A percentile compares a stretch with the other conserved stretches of the same genome.
These are phyloP conservation scores for Dovyalis caffra DNA, from an alignment of 345 rosid genomes.

Conservation along the genomic window DNA sequence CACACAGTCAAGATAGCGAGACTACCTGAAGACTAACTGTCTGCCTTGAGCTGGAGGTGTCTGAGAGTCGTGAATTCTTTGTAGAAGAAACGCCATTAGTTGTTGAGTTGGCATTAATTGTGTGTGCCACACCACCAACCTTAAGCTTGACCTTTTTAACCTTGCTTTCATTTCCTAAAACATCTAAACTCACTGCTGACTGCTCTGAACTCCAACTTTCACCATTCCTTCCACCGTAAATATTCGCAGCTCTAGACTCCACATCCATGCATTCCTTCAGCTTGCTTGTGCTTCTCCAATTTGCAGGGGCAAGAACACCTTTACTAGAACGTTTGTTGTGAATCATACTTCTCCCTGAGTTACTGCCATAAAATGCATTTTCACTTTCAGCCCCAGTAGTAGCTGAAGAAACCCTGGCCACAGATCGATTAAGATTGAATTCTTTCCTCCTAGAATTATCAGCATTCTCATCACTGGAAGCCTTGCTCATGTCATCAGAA, in stretches of 20 bases:
- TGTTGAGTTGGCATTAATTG: constrained; percentile 49
- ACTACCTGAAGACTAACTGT: constrained; percentile 56
- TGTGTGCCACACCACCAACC: constrained; percentile 55
- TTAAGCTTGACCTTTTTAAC: constrained; percentile 65
- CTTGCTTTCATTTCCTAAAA: constrained; percentile 44
- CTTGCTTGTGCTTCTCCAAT: constrained; percentile 48
- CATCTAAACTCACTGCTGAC: constrained; percentile 34
- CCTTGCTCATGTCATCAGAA: constrained; percentile 51
- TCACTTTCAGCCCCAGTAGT: constrained; percentile 26
- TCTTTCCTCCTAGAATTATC: constrained; percentile 63
- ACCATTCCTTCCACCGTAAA: constrained; percentile 38
- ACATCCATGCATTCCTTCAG: constrained; percentile 20
- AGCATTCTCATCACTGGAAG: constrained; percentile 61
- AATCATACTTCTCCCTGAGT: constrained; percentile 34
- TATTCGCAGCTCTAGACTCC: constrained; percentile 19
- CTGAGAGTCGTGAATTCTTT: constrained; percentile 35
- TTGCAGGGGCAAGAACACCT: constrained; percentile 80
- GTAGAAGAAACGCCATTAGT: constrained; percentile 50
- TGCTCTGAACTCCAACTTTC: constrained; percentile 44
- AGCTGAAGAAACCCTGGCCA: constrained; percentile 45
- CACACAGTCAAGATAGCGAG: constrained; percentile 6
- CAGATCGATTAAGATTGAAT: constrained; percentile 63
- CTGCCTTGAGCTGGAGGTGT: constrained; percentile 27
- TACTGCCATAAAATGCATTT: constrained; percentile 36
- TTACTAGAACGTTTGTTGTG: constrained; percentile 53